These are phyloP conservation scores for Lithohypha guttulata DNA, from an alignment of 2,329 filamentous ascomycete species.

Conservation along the genomic window DNA sequence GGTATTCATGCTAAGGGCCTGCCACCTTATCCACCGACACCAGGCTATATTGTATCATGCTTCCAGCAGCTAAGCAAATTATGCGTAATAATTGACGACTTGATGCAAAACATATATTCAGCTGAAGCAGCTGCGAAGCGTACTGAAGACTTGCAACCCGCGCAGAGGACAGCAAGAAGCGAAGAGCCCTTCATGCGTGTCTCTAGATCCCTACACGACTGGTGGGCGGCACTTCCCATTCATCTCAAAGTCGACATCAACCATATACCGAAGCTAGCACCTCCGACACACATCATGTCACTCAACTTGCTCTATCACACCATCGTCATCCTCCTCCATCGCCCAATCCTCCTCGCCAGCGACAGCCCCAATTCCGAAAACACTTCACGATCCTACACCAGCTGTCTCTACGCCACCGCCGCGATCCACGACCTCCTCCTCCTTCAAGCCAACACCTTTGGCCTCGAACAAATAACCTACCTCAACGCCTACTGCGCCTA, in stretches of 20 bases:
- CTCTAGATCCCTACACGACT: conserved; percentile 33
- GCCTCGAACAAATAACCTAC: conserved; percentile 21
- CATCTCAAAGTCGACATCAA: conserved; percentile 33
- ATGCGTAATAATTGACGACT: conserved; percentile 39
- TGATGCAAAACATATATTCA: conserved; percentile 37
- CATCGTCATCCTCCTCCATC: conserved; percentile 43
- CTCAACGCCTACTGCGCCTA: conserved; percentile 23
- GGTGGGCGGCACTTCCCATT: conserved; percentile 33
- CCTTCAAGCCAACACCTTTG: conserved; percentile 22
- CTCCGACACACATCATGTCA: conserved; percentile 38
- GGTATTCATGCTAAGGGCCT: conserved; percentile 12
- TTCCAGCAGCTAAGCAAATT: conserved; percentile 28
- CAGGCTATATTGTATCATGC: conserved; percentile 24
- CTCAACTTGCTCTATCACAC: conserved; percentile 41
- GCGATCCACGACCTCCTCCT: conserved; percentile 22
- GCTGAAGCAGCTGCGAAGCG: conserved; percentile 31
- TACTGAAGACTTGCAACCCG: conserved; percentile 17
- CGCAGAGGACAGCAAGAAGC: conserved; percentile 12
- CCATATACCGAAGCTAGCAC: conserved; percentile 24
- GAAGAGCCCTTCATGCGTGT: conserved; percentile 25
- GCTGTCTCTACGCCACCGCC: conserved; percentile 19
- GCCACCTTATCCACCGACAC: conserved; percentile 18
- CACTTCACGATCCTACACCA: conserved; percentile 17
- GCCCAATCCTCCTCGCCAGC: conserved; percentile 36
- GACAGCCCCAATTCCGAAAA: conserved; percentile 12